phyloP scores from a whole-genome alignment of 306 rosid genomes.

The Aeschynomene evenia region DNA sequence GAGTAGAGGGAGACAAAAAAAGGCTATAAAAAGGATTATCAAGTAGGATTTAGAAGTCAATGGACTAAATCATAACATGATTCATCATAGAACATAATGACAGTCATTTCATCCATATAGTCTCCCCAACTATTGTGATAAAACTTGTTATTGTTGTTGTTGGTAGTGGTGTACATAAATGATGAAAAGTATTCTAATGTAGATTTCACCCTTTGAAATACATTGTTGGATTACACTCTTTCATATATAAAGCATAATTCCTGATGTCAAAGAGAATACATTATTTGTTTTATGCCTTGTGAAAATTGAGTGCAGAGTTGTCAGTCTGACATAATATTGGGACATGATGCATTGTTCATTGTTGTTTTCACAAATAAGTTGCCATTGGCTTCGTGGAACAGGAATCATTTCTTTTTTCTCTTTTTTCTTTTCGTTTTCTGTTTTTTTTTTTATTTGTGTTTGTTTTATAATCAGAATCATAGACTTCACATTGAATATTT shows the following conservation, averaged over 20 bases:
- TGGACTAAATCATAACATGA: no score
- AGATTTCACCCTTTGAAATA: not conserved
- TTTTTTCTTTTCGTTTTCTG: no score
- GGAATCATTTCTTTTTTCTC: not conserved
- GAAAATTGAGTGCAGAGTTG: conserved; percentile 5
- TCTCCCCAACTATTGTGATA: no score
- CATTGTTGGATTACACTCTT: not conserved
- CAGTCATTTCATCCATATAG: no score
- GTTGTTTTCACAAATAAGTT: not conserved
- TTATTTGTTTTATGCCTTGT: conserved; percentile 12
- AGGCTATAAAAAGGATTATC: no score
- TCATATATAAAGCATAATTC: conserved; percentile 5
- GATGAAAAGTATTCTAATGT: not conserved
- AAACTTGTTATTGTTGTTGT: no score
- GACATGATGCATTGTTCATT: not conserved
- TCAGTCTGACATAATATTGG: conserved; percentile 4
- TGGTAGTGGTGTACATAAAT: not conserved
- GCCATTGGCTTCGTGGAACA: not conserved
- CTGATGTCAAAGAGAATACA: conserved; percentile 13
- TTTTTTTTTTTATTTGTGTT: not conserved
- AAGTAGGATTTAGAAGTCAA: no score
- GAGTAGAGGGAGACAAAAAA: no score
- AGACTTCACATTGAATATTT: conserved; percentile 6
- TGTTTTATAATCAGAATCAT: no score
- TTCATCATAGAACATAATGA: no score